These are phyloP conservation scores for Rhodocollybia butyracea DNA, from an alignment of 768 basidiomycete genomes.

Conservation along the genomic window DNA sequence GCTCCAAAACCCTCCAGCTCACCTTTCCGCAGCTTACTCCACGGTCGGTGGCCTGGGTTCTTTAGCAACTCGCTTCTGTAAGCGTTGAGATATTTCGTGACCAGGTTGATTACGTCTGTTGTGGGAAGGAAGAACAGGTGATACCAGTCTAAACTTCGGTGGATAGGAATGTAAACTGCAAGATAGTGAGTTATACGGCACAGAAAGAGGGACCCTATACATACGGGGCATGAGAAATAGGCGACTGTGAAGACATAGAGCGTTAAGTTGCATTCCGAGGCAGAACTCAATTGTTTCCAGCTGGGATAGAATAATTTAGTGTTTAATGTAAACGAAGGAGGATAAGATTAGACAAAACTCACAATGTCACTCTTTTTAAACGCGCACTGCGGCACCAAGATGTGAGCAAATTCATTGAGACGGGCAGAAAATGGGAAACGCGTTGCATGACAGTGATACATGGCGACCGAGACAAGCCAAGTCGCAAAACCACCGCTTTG, in stretches of 20 bases:
- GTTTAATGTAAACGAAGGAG: background rate
- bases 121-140: background rate
- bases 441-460: background rate
- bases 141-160: background rate
- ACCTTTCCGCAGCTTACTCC: background rate
- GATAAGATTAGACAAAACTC: background rate
- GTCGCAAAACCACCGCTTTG: background rate
- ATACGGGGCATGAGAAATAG: background rate
- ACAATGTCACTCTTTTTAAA: background rate
- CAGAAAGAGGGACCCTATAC: background rate
- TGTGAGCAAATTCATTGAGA: background rate
- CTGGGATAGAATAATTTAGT: background rate
- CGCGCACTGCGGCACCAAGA: background rate
- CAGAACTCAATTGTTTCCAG: background rate
- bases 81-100: background rate
- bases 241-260: background rate
- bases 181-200: background rate
- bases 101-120: background rate
- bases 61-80: background rate
- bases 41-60: background rate
- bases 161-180: background rate
- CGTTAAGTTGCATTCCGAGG: background rate
- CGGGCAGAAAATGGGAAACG: background rate
- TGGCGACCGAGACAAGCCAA: background rate
- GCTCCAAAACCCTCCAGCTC: background rate